These are phyloP conservation scores for Bauhinia variegata DNA, from an alignment of 306 rosid genomes.

Conservation along the genomic window DNA sequence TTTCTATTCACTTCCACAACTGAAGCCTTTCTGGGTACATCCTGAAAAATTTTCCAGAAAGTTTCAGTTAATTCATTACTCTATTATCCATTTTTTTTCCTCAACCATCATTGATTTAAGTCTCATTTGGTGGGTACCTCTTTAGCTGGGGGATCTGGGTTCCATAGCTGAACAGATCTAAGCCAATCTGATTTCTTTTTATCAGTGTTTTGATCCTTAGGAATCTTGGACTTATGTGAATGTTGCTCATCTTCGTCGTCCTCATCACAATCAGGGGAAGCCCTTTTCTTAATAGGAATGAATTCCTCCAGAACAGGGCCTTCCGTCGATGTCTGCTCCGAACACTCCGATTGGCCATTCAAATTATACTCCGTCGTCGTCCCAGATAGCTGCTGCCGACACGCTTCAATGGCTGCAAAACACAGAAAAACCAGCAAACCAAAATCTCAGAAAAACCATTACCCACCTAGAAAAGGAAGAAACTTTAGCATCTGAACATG, in stretches of 20 bases:
- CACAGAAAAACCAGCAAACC: not conserved
- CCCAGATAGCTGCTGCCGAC: constrained; percentile 60
- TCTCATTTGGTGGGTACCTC: constrained; percentile 48
- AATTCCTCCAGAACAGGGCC: constrained; percentile 78
- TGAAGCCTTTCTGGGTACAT: constrained; percentile 56
- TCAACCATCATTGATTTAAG: too few species aligned
- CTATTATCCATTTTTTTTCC: not conserved
- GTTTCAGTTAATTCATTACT: constrained; percentile 11
- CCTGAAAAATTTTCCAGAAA: constrained; percentile 46
- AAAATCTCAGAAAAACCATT: not conserved
- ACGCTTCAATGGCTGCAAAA: constrained; percentile 70
- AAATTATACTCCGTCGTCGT: constrained; percentile 61
- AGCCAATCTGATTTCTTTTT: constrained; percentile 81
- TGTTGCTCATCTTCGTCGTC: constrained; percentile 48
- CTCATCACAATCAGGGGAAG: constrained; percentile 42
- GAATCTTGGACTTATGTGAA: constrained; percentile 34
- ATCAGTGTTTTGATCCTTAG: constrained; percentile 36
- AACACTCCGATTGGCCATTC: constrained; percentile 80
- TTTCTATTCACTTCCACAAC: constrained; percentile 77
- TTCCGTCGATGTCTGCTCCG: constrained; percentile 72
- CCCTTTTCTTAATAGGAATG: constrained; percentile 66
- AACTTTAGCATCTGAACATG: not conserved
- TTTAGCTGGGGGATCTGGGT: constrained; percentile 53
- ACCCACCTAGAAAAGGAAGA: constrained; percentile 21
- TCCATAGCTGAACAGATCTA: constrained; percentile 90